Evolutionary conservation across 768 basidiomycete genomes (phyloP).

Genomic region (Pleurotus tuoliensis): DNA sequence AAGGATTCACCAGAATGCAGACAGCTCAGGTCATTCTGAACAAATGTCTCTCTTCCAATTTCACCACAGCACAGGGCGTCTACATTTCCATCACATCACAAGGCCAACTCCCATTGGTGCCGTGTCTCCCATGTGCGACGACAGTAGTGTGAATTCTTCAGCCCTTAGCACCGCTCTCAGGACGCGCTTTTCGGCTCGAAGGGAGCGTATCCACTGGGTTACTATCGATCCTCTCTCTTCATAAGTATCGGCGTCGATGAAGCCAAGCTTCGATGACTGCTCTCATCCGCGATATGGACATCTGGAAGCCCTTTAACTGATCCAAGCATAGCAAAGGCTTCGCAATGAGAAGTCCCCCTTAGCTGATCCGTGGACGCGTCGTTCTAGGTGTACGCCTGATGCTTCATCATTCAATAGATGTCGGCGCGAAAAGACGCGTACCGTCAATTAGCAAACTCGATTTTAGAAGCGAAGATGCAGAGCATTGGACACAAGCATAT

Average conservation of each 20-base stretch:
- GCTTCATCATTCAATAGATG: constrained; percentile 19
- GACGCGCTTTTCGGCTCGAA: not conserved
- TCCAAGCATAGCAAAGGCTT: not conserved
- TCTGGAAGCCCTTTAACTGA: not conserved
- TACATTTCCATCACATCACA: not conserved
- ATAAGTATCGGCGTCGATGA: not conserved
- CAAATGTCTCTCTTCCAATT: too few relatives aligned
- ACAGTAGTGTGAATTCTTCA: not conserved
- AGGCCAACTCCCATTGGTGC: not conserved
- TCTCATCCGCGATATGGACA: not conserved
- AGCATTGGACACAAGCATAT: too few relatives aligned
- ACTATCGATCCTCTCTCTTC: not conserved
- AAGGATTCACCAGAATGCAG: too few relatives aligned
- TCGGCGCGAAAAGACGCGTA: constrained; percentile 49
- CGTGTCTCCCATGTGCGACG: not conserved
- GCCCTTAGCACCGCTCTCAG: not conserved
- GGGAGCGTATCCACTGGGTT: not conserved
- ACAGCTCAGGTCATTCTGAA: too few relatives aligned
- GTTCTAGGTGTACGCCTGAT: not conserved
- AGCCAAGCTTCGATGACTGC: not conserved
- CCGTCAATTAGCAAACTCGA: too few relatives aligned
- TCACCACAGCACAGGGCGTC: too few relatives aligned
- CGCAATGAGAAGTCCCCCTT: not conserved
- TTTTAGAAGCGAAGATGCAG: too few relatives aligned
- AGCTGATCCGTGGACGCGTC: not conserved